These are phyloP conservation scores for Penicillium dipodomyicola DNA, from an alignment of 495 filamentous ascomycete species.

Conservation along the genomic window DNA sequence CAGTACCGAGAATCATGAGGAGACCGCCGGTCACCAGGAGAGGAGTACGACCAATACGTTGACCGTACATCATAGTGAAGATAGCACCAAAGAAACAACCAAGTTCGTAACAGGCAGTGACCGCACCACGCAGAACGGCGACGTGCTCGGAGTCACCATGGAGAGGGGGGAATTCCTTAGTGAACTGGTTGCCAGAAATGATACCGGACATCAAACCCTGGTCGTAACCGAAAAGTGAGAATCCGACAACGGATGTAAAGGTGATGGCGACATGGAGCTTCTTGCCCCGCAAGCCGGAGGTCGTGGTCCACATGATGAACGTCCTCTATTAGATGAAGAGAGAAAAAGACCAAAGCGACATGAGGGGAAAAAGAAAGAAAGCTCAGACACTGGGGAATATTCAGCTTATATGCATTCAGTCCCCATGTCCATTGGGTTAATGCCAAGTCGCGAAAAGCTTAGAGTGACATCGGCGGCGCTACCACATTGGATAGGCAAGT, in stretches of 20 bases:
- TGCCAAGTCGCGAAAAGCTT: conserved; percentile 3
- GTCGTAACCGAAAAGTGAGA: conserved; percentile 73
- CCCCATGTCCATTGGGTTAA: conserved; percentile 3
- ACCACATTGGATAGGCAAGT: conserved; percentile 7
- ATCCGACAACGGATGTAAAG: conserved; percentile 53
- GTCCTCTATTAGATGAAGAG: conserved; percentile 1
- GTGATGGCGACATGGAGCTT: conserved; percentile 39
- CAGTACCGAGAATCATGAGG: conserved; percentile 72
- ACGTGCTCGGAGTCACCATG: conserved; percentile 43
- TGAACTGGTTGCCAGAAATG: conserved; percentile 68
- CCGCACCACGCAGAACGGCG: conserved; percentile 70
- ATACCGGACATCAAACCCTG: conserved; percentile 77
- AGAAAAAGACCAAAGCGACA: conserved; percentile 5
- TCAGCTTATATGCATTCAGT: conserved; percentile 4
- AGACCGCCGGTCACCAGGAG: conserved; percentile 59
- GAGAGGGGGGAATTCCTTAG: conserved; percentile 62
- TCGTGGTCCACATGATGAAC: conserved; percentile 40
- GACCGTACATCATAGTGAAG: conserved; percentile 64
- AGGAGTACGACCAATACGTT: conserved; percentile 64
- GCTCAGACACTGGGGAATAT: background rate
- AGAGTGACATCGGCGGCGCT: conserved; percentile 11
- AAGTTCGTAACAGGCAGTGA: conserved; percentile 79
- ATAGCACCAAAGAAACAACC: conserved; percentile 74
- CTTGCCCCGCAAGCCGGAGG: conserved; percentile 36
- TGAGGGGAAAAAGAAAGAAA: background rate